Base-by-base conservation (phyloP, 2,329 filamentous ascomycete genomes). In the Zelopaecilomyces penicillatus region DNA sequence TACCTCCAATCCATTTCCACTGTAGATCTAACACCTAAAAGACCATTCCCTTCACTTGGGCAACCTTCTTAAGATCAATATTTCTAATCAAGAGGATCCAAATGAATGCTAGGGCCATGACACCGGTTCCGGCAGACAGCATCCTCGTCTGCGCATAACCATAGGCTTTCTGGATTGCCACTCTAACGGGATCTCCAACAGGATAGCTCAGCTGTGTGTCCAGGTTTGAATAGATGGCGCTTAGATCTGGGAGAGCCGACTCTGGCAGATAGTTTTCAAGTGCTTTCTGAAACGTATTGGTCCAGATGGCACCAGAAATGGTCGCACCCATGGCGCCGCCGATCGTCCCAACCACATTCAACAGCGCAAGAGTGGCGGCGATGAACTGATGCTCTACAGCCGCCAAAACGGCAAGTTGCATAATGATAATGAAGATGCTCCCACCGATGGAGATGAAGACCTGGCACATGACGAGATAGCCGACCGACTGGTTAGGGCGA, bases 401-500 rank as follows among this genome's bases (percentile, higher is more conserved):
- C 0, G 74, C 67, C 59, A 82, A 74, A 35, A 81, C 71, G 5
- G 76, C 75, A 51, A 83, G 73, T 48, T 82, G 72, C 50, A 75
- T 65, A 44, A 69, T 67, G 12, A 76, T 52, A 9, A 74, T 75
- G 53, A 76, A 75, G 59, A 77, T 74, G 47, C 70, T 73, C 29
- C 68, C 74, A 9, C 64, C 74, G 10, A 74, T 63, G 5, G 74
- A 73, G 48, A 78, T 69, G 40, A 77, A 68, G 37, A 78, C 65
- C 57, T 79, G 73, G 19, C 72, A 74, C 54, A 71, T 71, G 48
- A 78, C 59, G 30, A 77, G 66, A 55, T 73, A 71, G 9, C 68
- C 58, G 19, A 72, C 62, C 27, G 68, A 65, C 37, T 61, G 63
- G 40, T 69, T 65, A 4, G 62, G 62, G 28, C 48, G 51, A 26